phyloP scores from a whole-genome alignment of 805 yeast species.

The Metschnikowia kofuensis region DNA sequence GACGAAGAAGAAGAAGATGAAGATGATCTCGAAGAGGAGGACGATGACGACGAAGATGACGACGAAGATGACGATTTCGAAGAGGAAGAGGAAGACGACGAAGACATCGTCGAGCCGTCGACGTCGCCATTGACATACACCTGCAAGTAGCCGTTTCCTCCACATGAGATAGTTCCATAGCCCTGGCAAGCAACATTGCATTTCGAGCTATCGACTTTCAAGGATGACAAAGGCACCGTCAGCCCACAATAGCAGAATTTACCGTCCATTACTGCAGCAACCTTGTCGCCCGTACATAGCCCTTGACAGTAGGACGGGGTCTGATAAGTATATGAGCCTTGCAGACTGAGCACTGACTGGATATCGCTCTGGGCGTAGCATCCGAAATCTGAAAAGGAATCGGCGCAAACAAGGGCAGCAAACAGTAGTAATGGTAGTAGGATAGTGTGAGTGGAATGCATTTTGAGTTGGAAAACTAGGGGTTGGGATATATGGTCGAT shows the following conservation, averaged over 20 bases:
- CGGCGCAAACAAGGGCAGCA: constrained; percentile 8
- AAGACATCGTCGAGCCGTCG: constrained; percentile 14
- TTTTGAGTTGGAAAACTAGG: no score
- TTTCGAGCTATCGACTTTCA: constrained; percentile 13
- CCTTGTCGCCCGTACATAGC: constrained; percentile 39
- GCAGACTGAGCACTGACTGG: constrained; percentile 26
- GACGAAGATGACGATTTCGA: constrained; percentile 11
- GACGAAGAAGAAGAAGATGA: constrained; percentile 13
- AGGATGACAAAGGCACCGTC: constrained; percentile 28
- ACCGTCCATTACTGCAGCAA: constrained; percentile 46
- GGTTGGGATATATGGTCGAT: no score
- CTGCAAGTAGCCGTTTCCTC: constrained; percentile 42
- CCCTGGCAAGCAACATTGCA: constrained; percentile 50
- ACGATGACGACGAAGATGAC: constrained; percentile 10
- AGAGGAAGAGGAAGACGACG: constrained; percentile 16
- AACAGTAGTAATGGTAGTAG: constrained; percentile 12
- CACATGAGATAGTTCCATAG: constrained; percentile 61
- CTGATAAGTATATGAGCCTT: constrained; percentile 56
- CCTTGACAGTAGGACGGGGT: constrained; percentile 55
- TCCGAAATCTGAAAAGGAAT: constrained; percentile 13
- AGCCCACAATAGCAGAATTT: constrained; percentile 67
- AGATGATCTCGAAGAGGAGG: constrained; percentile 8
- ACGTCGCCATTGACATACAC: constrained; percentile 41
- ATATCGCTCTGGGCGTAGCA: constrained; percentile 17
- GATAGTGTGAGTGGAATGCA: background rate